Conservation (phyloP, 1,284 basidiomycete genomes). For the Austroboletus rostrupii region DNA sequence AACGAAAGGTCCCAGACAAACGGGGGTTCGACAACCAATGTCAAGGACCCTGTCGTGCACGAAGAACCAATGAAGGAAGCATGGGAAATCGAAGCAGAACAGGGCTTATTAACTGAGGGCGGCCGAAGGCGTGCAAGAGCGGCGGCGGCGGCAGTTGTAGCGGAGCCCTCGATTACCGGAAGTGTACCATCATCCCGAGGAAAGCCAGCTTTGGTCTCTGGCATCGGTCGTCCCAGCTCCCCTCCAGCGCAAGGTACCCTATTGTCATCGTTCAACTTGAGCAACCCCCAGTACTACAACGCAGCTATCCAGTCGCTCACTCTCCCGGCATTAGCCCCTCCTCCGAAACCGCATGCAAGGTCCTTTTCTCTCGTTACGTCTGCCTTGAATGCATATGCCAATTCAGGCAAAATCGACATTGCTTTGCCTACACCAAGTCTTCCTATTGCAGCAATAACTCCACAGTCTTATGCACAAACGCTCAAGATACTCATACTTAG, state of each 20-base stretch:
- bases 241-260: constrained; percentile 18
- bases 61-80: constrained; percentile 53
- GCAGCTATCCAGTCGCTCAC: constrained; percentile 52
- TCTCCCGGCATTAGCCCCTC: constrained; percentile 57
- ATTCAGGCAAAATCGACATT: constrained; percentile 42
- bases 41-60: constrained; percentile 12
- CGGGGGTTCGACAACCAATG: constrained; percentile 5
- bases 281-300: constrained; percentile 57
- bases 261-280: constrained; percentile 34
- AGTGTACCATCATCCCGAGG: background rate
- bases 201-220: constrained; percentile 14
- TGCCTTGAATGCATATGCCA: constrained; percentile 15
- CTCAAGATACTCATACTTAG: constrained; percentile 59
- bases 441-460: constrained; percentile 55
- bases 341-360: constrained; percentile 52
- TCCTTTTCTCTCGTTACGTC: constrained; percentile 55
- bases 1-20: constrained; percentile 25
- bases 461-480: constrained; percentile 57
- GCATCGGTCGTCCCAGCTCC: constrained; percentile 24
- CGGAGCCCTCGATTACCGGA: constrained; percentile 32
- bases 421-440: constrained; percentile 63
- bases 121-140: constrained; percentile 62
- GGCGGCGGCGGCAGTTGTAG: constrained; percentile 36
- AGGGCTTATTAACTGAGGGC: constrained; percentile 67
- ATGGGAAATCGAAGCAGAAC: constrained; percentile 77